Base-by-base conservation (phyloP, 2,329 filamentous ascomycete species). In the Pseudocercospora pini-densiflorae region DNA sequence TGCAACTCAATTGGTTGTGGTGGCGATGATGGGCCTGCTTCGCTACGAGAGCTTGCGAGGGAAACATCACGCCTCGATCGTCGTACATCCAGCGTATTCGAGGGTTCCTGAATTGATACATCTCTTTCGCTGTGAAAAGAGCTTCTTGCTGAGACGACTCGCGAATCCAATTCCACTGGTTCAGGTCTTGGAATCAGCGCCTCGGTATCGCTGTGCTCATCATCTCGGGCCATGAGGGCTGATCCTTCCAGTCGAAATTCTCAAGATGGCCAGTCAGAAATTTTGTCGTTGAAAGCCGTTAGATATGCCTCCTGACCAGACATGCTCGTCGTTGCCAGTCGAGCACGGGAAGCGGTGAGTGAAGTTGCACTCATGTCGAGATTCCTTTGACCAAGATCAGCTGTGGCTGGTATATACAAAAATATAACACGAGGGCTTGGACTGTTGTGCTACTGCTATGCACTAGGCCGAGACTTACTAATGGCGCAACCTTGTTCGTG, bases 331-430 rank as follows among this genome's bases (percentile, higher is more conserved):
- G 40, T 19, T 43, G 5, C 16, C 40, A 33, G 51, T 55, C 16
- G 16, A 23, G 5, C 27, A 31, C 1, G 14, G 27, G 31, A 31
- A 55, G 23, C 51, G 51, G 51, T 55, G 27, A 43, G 16, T 24
- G 51, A 55, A 21, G 27, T 24, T 55, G 27, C 21, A 55, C 27
- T 27, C 21, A 23, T 27, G 23, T 27, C 27, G 27, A n/a, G 51
- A 31, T 55, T n/a, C 16, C 23, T 24, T 27, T 51, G 51, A 27
- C 23, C 24, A 31, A 55, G 23, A 33, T 55, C 51, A 55, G 51
- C 51, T 55, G 51, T 55, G 51, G 51, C 51, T 55, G 51, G 23
- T n/a, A 27, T 16, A 55, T n/a, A 31, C 27, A 55, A 55, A 55
- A 55, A 55, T 55, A 55, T 33, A 27, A 24, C 51, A 55, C 12